Evolutionary conservation across 805 yeast species (phyloP).

Genomic region (Sugiyamaella floridensis): DNA sequence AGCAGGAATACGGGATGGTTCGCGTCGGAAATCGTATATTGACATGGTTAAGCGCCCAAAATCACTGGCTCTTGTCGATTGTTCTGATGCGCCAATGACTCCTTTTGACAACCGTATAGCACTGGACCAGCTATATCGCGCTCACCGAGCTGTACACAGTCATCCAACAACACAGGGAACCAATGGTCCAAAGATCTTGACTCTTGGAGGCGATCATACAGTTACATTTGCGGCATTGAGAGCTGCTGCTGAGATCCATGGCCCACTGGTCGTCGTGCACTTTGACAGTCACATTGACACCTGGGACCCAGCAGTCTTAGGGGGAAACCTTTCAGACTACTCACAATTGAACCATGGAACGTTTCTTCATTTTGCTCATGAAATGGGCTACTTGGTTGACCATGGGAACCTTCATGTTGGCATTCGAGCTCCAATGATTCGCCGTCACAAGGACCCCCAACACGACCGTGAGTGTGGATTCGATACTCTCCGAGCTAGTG

Average conservation of each 20-base stretch:
- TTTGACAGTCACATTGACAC: slow-evolving; percentile 68
- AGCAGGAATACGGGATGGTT: slow-evolving; percentile 33
- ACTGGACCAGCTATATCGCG: slow-evolving; percentile 47
- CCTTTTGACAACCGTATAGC: slow-evolving; percentile 59
- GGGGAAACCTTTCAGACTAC: slow-evolving; percentile 56
- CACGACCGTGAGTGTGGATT: slow-evolving; percentile 61
- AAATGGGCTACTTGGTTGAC: slow-evolving; percentile 49
- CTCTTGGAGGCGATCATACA: slow-evolving; percentile 76
- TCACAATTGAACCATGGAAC: slow-evolving; percentile 62
- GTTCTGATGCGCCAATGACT: slow-evolving; percentile 61
- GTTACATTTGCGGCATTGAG: slow-evolving; percentile 64
- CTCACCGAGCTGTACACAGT: slow-evolving; percentile 39
- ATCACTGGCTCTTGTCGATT: slow-evolving; percentile 37
- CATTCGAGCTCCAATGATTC: slow-evolving; percentile 54
- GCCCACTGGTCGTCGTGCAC: slow-evolving; percentile 61
- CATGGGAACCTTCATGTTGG: slow-evolving; percentile 53
- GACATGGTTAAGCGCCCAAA: not conserved
- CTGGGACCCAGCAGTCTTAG: slow-evolving; percentile 57
- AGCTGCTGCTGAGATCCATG: slow-evolving; percentile 51
- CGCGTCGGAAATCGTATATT: slow-evolving; percentile 31
- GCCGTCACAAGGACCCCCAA: slow-evolving; percentile 41
- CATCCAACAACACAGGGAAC: slow-evolving; percentile 23
- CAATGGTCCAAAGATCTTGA: slow-evolving; percentile 49
- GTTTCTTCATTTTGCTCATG: slow-evolving; percentile 62
- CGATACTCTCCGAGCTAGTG: slow-evolving; percentile 57